phyloP scores from a whole-genome alignment of 768 basidiomycete species.

The Mycena rebaudengoi region DNA sequence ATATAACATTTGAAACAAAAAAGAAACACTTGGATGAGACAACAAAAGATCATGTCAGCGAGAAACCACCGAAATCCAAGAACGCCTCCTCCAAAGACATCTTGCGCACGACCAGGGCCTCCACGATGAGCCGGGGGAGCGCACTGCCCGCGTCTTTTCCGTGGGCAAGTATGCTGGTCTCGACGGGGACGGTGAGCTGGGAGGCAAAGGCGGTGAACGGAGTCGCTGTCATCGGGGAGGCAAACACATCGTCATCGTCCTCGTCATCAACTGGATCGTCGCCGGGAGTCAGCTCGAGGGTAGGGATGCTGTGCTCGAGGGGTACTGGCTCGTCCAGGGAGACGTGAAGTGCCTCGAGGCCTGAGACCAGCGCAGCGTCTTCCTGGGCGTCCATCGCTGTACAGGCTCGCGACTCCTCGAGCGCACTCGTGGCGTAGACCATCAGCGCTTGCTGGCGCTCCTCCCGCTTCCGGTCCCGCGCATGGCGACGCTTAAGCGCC shows the following conservation, averaged over 20 bases:
- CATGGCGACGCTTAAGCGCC: constrained; percentile 49
- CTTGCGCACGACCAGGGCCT: constrained; percentile 82
- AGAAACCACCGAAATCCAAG: constrained; percentile 77
- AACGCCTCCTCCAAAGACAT: constrained; percentile 80
- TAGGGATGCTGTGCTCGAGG: constrained; percentile 6
- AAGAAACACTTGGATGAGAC: too few relatives aligned
- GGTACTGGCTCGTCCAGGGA: constrained; percentile 30
- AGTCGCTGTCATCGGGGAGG: constrained; percentile 38
- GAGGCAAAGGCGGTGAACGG: constrained; percentile 34
- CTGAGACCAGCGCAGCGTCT: constrained; percentile 37
- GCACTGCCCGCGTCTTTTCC: not conserved
- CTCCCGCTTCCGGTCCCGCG: constrained; percentile 61
- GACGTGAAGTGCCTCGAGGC: constrained; percentile 45
- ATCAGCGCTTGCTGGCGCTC: constrained; percentile 50
- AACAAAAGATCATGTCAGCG: constrained; percentile 48
- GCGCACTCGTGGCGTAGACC: constrained; percentile 33
- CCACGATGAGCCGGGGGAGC: constrained; percentile 68
- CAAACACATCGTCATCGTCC: constrained; percentile 49
- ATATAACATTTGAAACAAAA: too few relatives aligned
- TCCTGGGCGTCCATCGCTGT: constrained; percentile 19
- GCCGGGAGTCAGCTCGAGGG: constrained; percentile 16
- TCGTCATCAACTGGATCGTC: constrained; percentile 25
- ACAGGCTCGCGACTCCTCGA: constrained; percentile 1
- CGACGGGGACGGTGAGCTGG: constrained; percentile 20
- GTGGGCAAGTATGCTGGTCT: not conserved